These are phyloP conservation scores for Lepidium aucheri DNA, from an alignment of 345 rosid genomes.

Conservation along the genomic window DNA sequence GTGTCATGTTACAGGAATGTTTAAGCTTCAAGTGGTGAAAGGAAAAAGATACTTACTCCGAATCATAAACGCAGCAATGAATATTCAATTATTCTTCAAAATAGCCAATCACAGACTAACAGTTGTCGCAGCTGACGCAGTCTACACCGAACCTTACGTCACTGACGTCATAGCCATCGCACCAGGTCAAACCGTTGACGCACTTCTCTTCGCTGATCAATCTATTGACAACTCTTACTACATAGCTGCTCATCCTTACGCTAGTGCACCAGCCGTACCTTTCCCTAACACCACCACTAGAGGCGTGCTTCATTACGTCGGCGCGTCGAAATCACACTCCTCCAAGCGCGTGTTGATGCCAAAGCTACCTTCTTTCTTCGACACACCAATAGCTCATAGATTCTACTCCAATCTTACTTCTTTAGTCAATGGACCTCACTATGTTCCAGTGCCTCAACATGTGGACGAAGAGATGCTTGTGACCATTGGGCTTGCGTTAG, in stretches of 20 bases:
- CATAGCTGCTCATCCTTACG: conserved; percentile 69
- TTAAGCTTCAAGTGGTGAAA: conserved; percentile 42
- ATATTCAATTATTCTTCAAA: conserved; percentile 68
- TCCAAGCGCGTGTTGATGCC: conserved; percentile 52
- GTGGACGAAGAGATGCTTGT: conserved; percentile 67
- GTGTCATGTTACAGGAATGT: conserved; percentile 24
- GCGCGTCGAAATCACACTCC: conserved; percentile 14
- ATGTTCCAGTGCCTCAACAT: conserved; percentile 54
- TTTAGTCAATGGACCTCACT: conserved; percentile 40
- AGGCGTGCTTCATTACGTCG: conserved; percentile 45
- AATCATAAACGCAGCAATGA: conserved; percentile 87
- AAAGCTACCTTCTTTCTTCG: conserved; percentile 43
- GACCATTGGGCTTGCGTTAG: conserved; percentile 48
- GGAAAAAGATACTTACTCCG: conserved; percentile 78
- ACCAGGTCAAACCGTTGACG: conserved; percentile 77
- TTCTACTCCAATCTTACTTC: conserved; percentile 51
- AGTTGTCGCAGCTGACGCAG: conserved; percentile 70
- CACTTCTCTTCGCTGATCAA: conserved; percentile 54
- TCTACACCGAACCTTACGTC: conserved; percentile 52
- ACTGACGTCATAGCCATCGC: conserved; percentile 55
- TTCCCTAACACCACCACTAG: conserved; percentile 58
- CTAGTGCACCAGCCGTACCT: conserved; percentile 25
- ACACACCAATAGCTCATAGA: conserved; percentile 61
- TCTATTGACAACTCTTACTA: conserved; percentile 57
- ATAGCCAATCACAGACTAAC: conserved; percentile 74